phyloP scores from a whole-genome alignment of 2,329 filamentous ascomycete genomes.

The Aureobasidium vineae region DNA sequence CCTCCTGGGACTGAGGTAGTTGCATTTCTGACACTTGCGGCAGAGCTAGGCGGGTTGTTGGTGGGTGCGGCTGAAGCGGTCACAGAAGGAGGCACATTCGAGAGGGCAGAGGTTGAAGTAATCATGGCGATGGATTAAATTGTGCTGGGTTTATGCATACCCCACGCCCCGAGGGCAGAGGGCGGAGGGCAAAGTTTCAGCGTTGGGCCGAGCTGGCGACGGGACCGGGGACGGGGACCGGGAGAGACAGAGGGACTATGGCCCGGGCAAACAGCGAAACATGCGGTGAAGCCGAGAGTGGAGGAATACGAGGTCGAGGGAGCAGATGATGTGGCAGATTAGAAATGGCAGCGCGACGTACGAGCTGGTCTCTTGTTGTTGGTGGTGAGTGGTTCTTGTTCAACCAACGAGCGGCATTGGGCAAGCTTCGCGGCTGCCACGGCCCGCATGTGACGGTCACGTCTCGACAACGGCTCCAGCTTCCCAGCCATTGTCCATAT shows the following conservation, averaged over 20 bases:
- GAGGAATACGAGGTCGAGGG: background rate
- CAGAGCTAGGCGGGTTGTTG: slow-evolving; percentile 19
- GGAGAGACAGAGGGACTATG: background rate
- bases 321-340: background rate
- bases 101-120: slow-evolving; percentile 17
- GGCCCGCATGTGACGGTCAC: slow-evolving; percentile 12
- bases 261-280: slow-evolving; percentile 3
- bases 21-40: slow-evolving; percentile 26
- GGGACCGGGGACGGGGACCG: background rate
- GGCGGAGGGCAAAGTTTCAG: background rate
- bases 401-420: background rate
- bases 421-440: slow-evolving; percentile 12
- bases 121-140: slow-evolving; percentile 16
- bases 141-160: slow-evolving; percentile 24
- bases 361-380: background rate
- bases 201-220: slow-evolving; percentile 12
- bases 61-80: slow-evolving; percentile 27
- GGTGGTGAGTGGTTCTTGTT: background rate
- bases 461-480: slow-evolving; percentile 4
- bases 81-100: slow-evolving; percentile 25
- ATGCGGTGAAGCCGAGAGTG: background rate
- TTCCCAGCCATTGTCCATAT: slow-evolving; percentile 1
- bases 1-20: slow-evolving; percentile 22
- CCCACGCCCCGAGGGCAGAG: background rate
- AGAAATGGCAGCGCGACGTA: background rate